Conservation (phyloP, 345 rosid genomes). For the Rhizophora apiculata region DNA sequence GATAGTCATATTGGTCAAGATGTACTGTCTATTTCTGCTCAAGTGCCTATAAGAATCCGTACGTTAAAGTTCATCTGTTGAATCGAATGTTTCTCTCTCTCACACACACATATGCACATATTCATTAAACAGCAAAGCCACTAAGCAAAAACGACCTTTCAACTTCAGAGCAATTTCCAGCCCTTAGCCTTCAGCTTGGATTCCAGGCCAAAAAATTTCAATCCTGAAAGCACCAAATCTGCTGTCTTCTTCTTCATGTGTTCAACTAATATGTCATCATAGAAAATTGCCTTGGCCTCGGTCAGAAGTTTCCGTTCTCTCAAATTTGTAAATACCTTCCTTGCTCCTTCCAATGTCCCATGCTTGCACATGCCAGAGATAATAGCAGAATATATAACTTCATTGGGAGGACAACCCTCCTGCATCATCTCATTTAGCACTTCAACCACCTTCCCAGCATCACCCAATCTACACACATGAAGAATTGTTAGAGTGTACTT, state of each 20-base stretch:
- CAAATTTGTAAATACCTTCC: constrained; percentile 61
- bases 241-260: constrained; percentile 84
- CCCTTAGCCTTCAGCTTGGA: constrained; percentile 78
- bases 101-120: neutral
- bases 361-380: constrained; percentile 74
- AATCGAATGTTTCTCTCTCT: too few relatives aligned
- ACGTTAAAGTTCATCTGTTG: too few relatives aligned
- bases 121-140: too few relatives aligned
- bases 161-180: constrained; percentile 41
- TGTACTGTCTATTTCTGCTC: neutral
- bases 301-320: constrained; percentile 46
- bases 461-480: constrained; percentile 55
- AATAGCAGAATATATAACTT: constrained; percentile 58
- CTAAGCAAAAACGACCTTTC: neutral
- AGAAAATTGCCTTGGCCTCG: constrained; percentile 66
- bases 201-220: constrained; percentile 86
- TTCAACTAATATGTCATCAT: constrained; percentile 74
- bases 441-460: constrained; percentile 55
- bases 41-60: too few relatives aligned
- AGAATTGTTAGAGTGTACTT: constrained; percentile 59
- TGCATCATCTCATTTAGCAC: constrained; percentile 73
- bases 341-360: constrained; percentile 72
- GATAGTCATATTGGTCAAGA: neutral
- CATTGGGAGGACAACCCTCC: constrained; percentile 55
- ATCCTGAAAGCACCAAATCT: constrained; percentile 63